Percentiles rank a stretch among this genome's conserved stretches.
These are phyloP conservation scores for Hypoxylon sp. DNA, from an alignment of 2,329 filamentous ascomycete genomes.

Conservation along the genomic window DNA sequence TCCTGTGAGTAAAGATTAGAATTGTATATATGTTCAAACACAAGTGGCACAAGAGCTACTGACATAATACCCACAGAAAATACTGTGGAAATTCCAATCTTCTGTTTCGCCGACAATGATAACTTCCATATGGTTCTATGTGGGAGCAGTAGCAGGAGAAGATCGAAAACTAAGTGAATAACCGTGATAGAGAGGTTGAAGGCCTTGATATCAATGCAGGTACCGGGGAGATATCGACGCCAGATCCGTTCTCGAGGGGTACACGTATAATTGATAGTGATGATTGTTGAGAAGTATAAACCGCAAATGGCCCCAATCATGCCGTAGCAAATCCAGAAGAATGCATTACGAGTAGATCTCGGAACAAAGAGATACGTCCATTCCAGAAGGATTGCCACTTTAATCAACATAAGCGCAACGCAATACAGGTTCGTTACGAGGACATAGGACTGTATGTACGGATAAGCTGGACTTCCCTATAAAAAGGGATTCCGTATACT, in stretches of 20 bases:
- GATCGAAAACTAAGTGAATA: conserved; percentile 56
- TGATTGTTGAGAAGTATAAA: conserved; percentile 31
- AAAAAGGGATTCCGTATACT: background rate
- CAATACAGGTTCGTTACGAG: conserved; percentile 18
- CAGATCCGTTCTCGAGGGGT: conserved; percentile 39
- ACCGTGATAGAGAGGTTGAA: conserved; percentile 27
- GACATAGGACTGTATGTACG: conserved; percentile 12
- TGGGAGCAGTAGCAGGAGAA: conserved; percentile 63
- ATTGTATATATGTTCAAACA: background rate
- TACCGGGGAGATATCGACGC: conserved; percentile 34
- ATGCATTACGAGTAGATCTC: conserved; percentile 29
- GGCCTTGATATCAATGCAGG: conserved; percentile 32
- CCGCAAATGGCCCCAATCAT: conserved; percentile 28
- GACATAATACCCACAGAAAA: conserved; percentile 46
- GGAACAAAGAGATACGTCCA: conserved; percentile 43
- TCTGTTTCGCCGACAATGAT: conserved; percentile 60
- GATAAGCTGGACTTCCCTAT: background rate
- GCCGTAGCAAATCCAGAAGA: conserved; percentile 38
- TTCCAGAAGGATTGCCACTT: conserved; percentile 44
- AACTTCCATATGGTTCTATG: conserved; percentile 64
- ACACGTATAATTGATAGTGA: conserved; percentile 32
- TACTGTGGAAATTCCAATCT: conserved; percentile 43
- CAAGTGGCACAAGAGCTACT: background rate
- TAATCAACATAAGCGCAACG: conserved; percentile 25
- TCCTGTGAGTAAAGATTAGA: background rate